Evolutionary conservation across 495 filamentous ascomycete species (phyloP).

Genomic region (Melanomma pulvis-pyrius): DNA sequence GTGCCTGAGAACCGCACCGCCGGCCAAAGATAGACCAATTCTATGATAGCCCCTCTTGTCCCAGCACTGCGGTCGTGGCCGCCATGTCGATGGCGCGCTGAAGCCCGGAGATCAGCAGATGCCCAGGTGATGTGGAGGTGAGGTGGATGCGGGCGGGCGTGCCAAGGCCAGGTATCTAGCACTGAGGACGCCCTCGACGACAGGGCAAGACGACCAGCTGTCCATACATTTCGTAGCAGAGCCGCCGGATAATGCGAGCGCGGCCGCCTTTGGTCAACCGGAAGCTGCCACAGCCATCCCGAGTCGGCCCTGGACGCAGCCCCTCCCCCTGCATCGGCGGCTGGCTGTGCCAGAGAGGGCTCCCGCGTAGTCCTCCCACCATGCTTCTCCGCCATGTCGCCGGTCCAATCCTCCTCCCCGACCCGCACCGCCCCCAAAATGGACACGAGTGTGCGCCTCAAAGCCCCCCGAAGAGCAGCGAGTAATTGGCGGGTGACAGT

Average conservation of each 20-base stretch:
- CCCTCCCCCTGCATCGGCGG: too few species aligned
- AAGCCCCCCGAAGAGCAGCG: conserved; percentile 1
- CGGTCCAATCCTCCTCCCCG: conserved; percentile 7
- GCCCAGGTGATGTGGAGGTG: too few species aligned
- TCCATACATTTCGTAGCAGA: conserved; percentile 4
- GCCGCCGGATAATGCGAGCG: conserved; percentile 20
- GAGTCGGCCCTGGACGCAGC: too few species aligned
- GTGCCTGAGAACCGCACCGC: conserved; percentile 24
- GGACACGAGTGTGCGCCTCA: conserved; percentile 8
- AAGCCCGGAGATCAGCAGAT: conserved; percentile 14
- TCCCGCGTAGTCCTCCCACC: background rate
- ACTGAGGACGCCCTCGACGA: background rate
- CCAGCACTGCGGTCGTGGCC: conserved; percentile 22
- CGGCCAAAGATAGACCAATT: conserved; percentile 31
- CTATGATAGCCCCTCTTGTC: conserved; percentile 21
- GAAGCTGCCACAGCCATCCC: background rate
- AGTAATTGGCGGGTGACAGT: background rate
- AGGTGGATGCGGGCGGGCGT: background rate
- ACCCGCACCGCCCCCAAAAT: conserved; percentile 21
- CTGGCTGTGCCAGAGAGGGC: too few species aligned
- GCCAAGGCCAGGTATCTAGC: background rate
- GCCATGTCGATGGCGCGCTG: conserved; percentile 20
- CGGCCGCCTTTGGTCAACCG: background rate
- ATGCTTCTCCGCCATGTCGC: conserved; percentile 1
- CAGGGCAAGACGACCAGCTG: conserved; percentile 11